Conservation (phyloP, 78 protist genomes). For the Dictyostelium citrinum region DNA sequence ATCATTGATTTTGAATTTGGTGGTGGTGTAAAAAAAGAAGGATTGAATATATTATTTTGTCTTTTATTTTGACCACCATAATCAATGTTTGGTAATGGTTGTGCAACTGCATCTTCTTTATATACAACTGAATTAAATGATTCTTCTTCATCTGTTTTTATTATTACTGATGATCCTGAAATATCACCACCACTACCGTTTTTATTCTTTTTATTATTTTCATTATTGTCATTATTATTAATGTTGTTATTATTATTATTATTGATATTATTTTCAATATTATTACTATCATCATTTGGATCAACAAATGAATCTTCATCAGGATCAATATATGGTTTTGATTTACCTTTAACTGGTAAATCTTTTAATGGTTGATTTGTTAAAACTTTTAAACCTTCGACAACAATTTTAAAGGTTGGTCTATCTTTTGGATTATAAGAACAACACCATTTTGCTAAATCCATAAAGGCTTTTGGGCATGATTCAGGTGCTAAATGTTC, state of each 20-base stretch:
- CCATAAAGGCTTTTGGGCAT: constrained; percentile 41
- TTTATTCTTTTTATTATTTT: not conserved
- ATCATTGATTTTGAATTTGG: not conserved
- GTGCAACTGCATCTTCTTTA: not conserved
- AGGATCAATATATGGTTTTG: not conserved
- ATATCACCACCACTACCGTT: not conserved
- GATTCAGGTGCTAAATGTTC: constrained; percentile 22
- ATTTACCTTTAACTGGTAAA: constrained; percentile 25
- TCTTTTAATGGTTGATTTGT: not conserved
- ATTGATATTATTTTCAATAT: not conserved
- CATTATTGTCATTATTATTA: not conserved
- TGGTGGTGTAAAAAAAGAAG: constrained; percentile 61
- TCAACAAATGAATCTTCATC: constrained; percentile 1
- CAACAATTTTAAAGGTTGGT: constrained; percentile 35
- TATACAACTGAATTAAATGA: not conserved
- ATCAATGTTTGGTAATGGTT: constrained; percentile 6
- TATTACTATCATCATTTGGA: not conserved
- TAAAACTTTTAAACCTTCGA: constrained; percentile 31
- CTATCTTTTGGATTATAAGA: constrained; percentile 28
- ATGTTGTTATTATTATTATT: not conserved
- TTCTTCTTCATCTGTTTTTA: not conserved
- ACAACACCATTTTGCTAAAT: constrained; percentile 59
- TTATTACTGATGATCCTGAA: constrained; percentile 2
- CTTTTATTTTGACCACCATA: constrained; percentile 25
- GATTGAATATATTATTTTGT: constrained; percentile 16